phyloP scores from a whole-genome alignment of 2,329 filamentous ascomycete genomes.

The Juglanconis oblonga region DNA sequence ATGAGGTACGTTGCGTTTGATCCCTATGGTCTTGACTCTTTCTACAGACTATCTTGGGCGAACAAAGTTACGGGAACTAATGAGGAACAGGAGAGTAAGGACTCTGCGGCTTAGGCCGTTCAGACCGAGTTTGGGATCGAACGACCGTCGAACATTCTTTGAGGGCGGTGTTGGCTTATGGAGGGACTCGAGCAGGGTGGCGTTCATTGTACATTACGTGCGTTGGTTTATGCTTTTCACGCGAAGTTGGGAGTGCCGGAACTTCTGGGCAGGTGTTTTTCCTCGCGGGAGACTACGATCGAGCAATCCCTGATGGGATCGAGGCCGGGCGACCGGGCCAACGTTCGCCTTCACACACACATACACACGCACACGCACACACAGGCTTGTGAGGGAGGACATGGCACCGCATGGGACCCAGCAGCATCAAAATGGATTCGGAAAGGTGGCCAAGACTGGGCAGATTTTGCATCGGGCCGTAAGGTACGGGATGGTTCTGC shows the following conservation, averaged over 20 bases:
- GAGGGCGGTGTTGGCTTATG: neutral
- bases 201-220: constrained; percentile 17
- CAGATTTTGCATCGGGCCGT: neutral
- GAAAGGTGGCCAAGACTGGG: neutral
- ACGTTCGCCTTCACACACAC: neutral
- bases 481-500: neutral
- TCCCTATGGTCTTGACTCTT: neutral
- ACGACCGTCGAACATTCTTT: neutral
- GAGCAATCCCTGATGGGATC: neutral
- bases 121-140: neutral
- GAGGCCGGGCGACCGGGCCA: constrained; percentile 1
- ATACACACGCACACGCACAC: neutral
- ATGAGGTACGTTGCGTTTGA: constrained; percentile 31
- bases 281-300: constrained; percentile 4
- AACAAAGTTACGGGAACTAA: neutral
- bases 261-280: constrained; percentile 4
- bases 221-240: constrained; percentile 5
- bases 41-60: neutral
- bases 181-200: constrained; percentile 1
- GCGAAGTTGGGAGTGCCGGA: neutral
- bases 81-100: constrained; percentile 26
- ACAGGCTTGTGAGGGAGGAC: neutral
- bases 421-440: neutral
- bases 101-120: constrained; percentile 32
- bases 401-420: neutral